Evolutionary conservation across 2,329 filamentous ascomycete species (phyloP), one percentile per base, ranked within the genome.

Genomic region (Phialocephala sp.): DNA sequence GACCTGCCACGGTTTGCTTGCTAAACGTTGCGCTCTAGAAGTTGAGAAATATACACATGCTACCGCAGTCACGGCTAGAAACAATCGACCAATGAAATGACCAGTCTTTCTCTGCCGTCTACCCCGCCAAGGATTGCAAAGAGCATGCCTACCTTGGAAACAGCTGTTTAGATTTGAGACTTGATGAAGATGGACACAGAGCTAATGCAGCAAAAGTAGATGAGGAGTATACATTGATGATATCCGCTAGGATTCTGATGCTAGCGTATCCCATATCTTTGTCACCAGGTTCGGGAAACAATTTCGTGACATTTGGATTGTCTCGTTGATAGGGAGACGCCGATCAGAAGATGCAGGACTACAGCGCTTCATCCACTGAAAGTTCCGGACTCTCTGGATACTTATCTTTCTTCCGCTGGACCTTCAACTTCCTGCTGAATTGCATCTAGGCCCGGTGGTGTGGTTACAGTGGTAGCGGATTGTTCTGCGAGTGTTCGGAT

Each of bases 221-320:
- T 91, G 71, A 93, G 83, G 72, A 93, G 88, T 41, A 93, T 82
- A 89, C 90, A 75, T 94, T 94, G 77, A 93, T 88, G 61, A 93
- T 84, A 12, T 86, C 87, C 0, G 89, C 88, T 8, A 93, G 84
- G 5, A 84, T 88, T 5, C 81, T 82, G 64, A 93, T 88, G 0
- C 88, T 86, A 1, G 90, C 90, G 27, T 86, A 84, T 11, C 84
- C 81, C 56, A 89, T 87, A 27, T 90, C 91, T 68, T 93, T 91
- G 56, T 41, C 35, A 18, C 41, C 24, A 12, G 56, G 14, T 81
- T 79, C 68, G 0, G 72, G 72, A 27, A 76, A 74, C 15, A 68
- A 69, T 0, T 76, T 73, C 18, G 82, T 74, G 1, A 75, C 74
- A 14, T 68, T 71, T 32, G 78, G 71, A 69, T 68, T 0, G 70